Evolutionary conservation across 2,329 filamentous ascomycete species (phyloP).

Genomic region (Penicillium sp.): DNA sequence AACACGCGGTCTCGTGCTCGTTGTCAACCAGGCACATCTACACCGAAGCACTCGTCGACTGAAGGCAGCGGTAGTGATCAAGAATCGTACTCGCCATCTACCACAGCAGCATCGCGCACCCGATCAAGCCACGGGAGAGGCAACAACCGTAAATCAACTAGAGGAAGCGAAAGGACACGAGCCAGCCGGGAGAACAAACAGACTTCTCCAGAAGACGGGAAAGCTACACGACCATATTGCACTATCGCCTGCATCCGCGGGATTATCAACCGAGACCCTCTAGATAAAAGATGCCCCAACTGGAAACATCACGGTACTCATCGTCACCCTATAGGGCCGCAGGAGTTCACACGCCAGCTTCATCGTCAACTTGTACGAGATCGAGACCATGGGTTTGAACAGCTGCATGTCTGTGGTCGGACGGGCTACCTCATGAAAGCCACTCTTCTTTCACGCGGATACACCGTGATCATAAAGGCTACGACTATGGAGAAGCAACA

Average conservation of each 20-base stretch:
- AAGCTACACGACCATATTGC: slow-evolving; percentile 25
- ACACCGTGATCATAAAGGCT: slow-evolving; percentile 37
- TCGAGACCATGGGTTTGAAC: slow-evolving; percentile 29
- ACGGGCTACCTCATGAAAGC: slow-evolving; percentile 36
- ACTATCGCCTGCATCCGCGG: slow-evolving; percentile 29
- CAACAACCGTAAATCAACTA: slow-evolving; percentile 28
- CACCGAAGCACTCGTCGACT: slow-evolving; percentile 18
- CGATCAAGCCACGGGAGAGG: slow-evolving; percentile 31
- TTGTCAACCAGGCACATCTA: slow-evolving; percentile 20
- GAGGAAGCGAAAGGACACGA: slow-evolving; percentile 17
- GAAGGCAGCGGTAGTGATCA: slow-evolving; percentile 28
- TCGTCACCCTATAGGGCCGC: slow-evolving; percentile 35
- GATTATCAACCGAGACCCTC: slow-evolving; percentile 22
- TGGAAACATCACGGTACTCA: slow-evolving; percentile 22
- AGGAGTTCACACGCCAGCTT: slow-evolving; percentile 26
- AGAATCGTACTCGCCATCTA: slow-evolving; percentile 21
- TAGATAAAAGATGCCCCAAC: slow-evolving; percentile 43
- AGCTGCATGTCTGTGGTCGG: slow-evolving; percentile 30
- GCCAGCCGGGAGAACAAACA: slow-evolving; percentile 16
- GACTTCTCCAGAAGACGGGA: slow-evolving; percentile 18
- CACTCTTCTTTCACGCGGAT: slow-evolving; percentile 31
- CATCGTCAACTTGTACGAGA: slow-evolving; percentile 24
- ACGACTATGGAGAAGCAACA: slow-evolving; percentile 24
- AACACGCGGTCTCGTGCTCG: slow-evolving; percentile 26
- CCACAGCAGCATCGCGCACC: slow-evolving; percentile 20